phyloP scores from a whole-genome alignment of 305 asterid genomes.

The Rubia occidens region DNA sequence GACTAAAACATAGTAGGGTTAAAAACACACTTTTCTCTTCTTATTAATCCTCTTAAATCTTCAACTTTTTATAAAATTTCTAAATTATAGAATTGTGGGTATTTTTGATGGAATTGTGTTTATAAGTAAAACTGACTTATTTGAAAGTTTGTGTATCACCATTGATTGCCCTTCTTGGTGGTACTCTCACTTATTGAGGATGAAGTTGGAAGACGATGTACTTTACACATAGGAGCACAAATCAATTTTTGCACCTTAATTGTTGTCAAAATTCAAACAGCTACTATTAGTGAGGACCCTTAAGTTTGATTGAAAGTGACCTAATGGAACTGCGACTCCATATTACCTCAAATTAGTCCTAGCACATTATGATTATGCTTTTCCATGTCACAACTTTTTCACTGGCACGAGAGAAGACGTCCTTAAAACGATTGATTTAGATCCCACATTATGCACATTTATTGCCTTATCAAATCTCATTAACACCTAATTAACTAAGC shows the following conservation, averaged over 20 bases:
- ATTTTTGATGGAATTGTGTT: too few relatives aligned
- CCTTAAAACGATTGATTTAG: not conserved
- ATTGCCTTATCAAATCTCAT: not conserved
- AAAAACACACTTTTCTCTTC: too few relatives aligned
- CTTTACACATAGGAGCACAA: not conserved
- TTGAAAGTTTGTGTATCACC: too few relatives aligned
- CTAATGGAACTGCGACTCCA: too few relatives aligned
- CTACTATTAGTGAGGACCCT: not conserved
- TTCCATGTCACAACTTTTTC: not conserved
- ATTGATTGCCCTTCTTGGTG: too few relatives aligned
- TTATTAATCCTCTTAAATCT: too few relatives aligned
- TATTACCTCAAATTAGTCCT: not conserved
- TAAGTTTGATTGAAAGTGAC: not conserved
- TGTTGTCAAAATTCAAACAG: not conserved
- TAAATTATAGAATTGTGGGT: too few relatives aligned
- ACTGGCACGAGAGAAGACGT: not conserved
- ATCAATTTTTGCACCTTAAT: not conserved
- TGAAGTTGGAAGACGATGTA: not conserved
- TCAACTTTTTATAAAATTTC: too few relatives aligned
- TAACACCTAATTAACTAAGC: not conserved
- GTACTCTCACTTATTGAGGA: not conserved
- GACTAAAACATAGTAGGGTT: too few relatives aligned
- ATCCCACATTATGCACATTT: not conserved
- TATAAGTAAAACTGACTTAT: too few relatives aligned
- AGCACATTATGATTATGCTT: not conserved